Percentiles rank a stretch among this genome's conserved stretches.
These are phyloP conservation scores for Stagonosporopsis cucurbitacearum DNA, from an alignment of 2,329 filamentous ascomycete genomes.

Conservation along the genomic window DNA sequence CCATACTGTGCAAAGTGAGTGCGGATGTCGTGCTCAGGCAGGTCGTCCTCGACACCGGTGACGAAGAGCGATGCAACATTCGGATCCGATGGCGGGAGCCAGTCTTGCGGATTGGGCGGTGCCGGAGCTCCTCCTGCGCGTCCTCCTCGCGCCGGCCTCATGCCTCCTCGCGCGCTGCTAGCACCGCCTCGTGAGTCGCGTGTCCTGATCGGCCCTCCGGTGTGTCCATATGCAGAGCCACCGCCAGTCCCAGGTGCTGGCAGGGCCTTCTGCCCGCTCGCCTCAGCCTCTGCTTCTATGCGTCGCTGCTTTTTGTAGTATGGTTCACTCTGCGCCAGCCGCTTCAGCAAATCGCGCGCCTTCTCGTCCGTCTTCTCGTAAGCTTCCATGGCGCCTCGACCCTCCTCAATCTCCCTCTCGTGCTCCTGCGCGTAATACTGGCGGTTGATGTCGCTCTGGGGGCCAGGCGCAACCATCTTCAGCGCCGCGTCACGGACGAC, in stretches of 20 bases:
- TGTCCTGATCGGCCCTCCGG: slow-evolving; percentile 79
- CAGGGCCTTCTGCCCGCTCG: slow-evolving; percentile 51
- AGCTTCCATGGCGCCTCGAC: slow-evolving; percentile 77
- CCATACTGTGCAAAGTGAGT: slow-evolving; percentile 90
- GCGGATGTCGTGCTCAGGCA: slow-evolving; percentile 89
- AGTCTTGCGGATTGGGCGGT: slow-evolving; percentile 83
- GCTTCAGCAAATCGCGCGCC: slow-evolving; percentile 82
- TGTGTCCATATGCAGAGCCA: slow-evolving; percentile 44
- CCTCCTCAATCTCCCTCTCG: slow-evolving; percentile 93
- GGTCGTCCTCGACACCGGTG: slow-evolving; percentile 93
- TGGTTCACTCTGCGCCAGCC: slow-evolving; percentile 89
- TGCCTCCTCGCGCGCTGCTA: slow-evolving; percentile 41
- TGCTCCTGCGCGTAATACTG: slow-evolving; percentile 99
- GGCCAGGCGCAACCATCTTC: slow-evolving; percentile 96
- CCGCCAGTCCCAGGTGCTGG: slow-evolving; percentile 48
- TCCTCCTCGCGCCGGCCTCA: slow-evolving; percentile 51
- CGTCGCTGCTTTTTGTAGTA: slow-evolving; percentile 90
- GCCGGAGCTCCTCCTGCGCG: slow-evolving; percentile 67
- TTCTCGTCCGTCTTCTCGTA: slow-evolving; percentile 99
- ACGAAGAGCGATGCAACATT: slow-evolving; percentile 94
- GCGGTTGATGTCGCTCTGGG: slow-evolving; percentile 88
- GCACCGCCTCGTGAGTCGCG: slow-evolving; percentile 58
- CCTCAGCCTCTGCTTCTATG: slow-evolving; percentile 64
- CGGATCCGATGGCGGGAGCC: slow-evolving; percentile 79
- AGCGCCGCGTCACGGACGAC: slow-evolving; percentile 93